Evolutionary conservation across 2,329 filamentous ascomycete species (phyloP).

Genomic region (Ophiostoma quercus): DNA sequence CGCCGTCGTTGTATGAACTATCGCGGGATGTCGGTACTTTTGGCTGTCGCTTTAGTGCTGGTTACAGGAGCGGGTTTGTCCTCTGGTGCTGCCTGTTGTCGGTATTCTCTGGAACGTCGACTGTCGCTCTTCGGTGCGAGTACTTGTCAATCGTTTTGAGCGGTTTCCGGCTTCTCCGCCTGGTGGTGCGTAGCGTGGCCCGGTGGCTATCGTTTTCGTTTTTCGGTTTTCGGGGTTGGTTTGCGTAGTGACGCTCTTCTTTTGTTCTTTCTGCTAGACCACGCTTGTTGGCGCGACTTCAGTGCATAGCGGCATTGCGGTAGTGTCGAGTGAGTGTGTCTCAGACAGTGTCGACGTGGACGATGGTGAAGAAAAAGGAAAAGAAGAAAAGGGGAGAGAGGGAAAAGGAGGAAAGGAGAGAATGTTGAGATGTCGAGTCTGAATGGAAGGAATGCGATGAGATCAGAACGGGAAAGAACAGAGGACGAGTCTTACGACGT

Average conservation of each 20-base stretch:
- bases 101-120: neutral
- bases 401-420: neutral
- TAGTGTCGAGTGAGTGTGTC: neutral
- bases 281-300: constrained; percentile 18
- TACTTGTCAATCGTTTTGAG: neutral
- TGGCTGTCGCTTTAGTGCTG: neutral
- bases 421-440: neutral
- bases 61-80: neutral
- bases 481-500: constrained; percentile 7
- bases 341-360: neutral
- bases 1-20: neutral
- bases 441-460: constrained; percentile 10
- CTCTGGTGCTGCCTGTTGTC: neutral
- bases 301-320: constrained; percentile 18
- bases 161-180: constrained; percentile 21
- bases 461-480: neutral
- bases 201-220: neutral
- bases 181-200: constrained; percentile 12
- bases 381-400: neutral
- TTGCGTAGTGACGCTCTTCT: neutral
- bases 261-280: constrained; percentile 9
- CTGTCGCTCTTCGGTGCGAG: neutral
- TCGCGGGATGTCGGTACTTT: neutral
- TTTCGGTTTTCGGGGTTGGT: neutral
- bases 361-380: no score